Conservation (phyloP, 1,284 basidiomycete genomes). For the Mycosarcoma mackinlayi region DNA sequence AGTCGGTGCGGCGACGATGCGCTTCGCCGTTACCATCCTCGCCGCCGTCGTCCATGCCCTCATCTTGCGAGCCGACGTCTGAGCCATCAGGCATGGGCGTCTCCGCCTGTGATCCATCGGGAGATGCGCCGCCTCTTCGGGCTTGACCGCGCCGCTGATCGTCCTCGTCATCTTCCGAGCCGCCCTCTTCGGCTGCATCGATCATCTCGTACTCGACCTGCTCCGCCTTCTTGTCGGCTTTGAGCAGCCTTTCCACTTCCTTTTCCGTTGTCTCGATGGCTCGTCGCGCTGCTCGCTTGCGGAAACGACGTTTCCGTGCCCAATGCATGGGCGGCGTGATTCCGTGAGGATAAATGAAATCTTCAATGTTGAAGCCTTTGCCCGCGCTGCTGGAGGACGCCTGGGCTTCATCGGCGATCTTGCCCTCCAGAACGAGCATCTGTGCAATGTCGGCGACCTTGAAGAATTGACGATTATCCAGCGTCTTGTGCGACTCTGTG, state of each 20-base stretch:
- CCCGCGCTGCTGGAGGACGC: constrained; percentile 77
- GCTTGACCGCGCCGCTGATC: constrained; percentile 29
- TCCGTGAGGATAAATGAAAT: constrained; percentile 97
- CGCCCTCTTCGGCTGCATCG: constrained; percentile 62
- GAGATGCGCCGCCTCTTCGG: constrained; percentile 55
- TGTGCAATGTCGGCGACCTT: constrained; percentile 97
- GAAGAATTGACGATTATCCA: constrained; percentile 92
- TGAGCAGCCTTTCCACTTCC: constrained; percentile 90
- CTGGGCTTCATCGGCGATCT: constrained; percentile 71
- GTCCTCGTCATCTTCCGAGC: constrained; percentile 51
- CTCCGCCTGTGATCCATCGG: constrained; percentile 34
- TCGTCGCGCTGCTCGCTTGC: constrained; percentile 86
- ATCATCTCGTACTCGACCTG: constrained; percentile 72
- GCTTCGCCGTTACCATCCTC: constrained; percentile 13
- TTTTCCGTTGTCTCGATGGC: constrained; percentile 97
- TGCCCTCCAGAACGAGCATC: constrained; percentile 65
- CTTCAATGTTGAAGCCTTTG: constrained; percentile 84
- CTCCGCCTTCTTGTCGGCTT: constrained; percentile 83
- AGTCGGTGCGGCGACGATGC: constrained; percentile 23
- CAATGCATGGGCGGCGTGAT: constrained; percentile 92
- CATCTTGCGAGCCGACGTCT: constrained; percentile 36
- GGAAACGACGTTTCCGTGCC: constrained; percentile 90
- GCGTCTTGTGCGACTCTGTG: constrained; percentile 93
- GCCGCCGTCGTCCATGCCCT: constrained; percentile 38
- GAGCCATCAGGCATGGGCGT: constrained; percentile 37